Evolutionary conservation across 768 basidiomycete genomes (phyloP).

Genomic region (Scleroderma citrinum): DNA sequence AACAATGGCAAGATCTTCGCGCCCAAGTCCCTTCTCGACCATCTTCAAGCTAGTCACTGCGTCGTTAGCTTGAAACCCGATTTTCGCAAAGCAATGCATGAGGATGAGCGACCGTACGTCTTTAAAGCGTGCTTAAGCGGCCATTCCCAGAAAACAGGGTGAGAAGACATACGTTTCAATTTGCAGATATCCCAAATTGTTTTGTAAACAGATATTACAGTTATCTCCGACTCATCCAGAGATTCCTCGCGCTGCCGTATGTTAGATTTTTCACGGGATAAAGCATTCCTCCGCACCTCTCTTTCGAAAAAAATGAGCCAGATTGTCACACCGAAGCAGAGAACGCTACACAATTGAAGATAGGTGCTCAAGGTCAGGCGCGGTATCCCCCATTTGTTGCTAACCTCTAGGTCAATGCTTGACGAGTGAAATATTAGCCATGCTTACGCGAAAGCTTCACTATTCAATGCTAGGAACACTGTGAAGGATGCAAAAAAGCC

Average conservation of each 20-base stretch:
- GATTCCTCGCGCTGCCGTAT: constrained; percentile 63
- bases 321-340: constrained; percentile 79
- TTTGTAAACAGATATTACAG: constrained; percentile 82
- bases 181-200: constrained; percentile 94
- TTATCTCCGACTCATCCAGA: constrained; percentile 77
- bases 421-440: neutral
- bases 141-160: neutral
- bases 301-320: constrained; percentile 87
- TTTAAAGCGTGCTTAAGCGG: constrained; percentile 27
- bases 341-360: constrained; percentile 77
- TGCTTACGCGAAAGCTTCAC: constrained; percentile 79
- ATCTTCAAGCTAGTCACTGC: constrained; percentile 87
- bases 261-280: neutral
- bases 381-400: constrained; percentile 73
- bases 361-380: constrained; percentile 70
- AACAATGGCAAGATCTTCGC: constrained; percentile 93
- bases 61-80: constrained; percentile 93
- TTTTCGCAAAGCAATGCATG: constrained; percentile 86
- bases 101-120: constrained; percentile 86
- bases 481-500: constrained; percentile 97
- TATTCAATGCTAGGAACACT: constrained; percentile 95
- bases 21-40: constrained; percentile 92
- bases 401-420: constrained; percentile 25
- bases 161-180: constrained; percentile 64
- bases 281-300: constrained; percentile 52